These are phyloP conservation scores for Cymbidium sinense DNA, from an alignment of 106 monocot species.

Conservation along the genomic window DNA sequence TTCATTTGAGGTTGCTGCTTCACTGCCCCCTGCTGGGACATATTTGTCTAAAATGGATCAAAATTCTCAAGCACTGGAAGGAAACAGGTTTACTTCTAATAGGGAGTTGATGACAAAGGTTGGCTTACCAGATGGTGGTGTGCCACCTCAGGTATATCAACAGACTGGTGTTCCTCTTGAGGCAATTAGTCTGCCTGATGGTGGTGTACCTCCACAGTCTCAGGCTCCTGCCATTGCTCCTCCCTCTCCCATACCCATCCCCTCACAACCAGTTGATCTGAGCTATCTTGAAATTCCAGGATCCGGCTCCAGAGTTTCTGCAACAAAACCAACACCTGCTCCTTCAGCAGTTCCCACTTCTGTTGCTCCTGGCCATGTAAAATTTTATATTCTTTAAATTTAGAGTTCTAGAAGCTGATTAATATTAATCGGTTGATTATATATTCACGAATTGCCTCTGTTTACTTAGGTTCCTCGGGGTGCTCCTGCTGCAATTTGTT, in stretches of 20 bases:
- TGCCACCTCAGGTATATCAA: slow-evolving; percentile 65
- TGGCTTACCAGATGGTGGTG: slow-evolving; percentile 74
- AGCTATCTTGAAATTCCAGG: slow-evolving; percentile 71
- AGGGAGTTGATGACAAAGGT: slow-evolving; percentile 41
- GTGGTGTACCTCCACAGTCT: slow-evolving; percentile 65
- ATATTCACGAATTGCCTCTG: not conserved
- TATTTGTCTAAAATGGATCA: slow-evolving; percentile 38
- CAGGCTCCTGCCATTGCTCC: slow-evolving; percentile 31
- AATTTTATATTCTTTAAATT: not conserved
- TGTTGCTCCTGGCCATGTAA: slow-evolving; percentile 87
- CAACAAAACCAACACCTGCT: slow-evolving; percentile 18
- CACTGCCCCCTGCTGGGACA: slow-evolving; percentile 46
- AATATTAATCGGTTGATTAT: not conserved
- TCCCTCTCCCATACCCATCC: slow-evolving; percentile 21
- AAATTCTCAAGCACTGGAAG: slow-evolving; percentile 18
- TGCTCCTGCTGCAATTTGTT: slow-evolving; percentile 80
- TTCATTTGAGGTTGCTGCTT: slow-evolving; percentile 65
- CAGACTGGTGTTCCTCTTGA: slow-evolving; percentile 27
- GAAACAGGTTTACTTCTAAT: slow-evolving; percentile 18
- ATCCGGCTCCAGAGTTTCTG: slow-evolving; percentile 12
- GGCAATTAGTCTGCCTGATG: slow-evolving; percentile 65
- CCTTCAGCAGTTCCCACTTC: slow-evolving; percentile 49
- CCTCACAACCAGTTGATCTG: slow-evolving; percentile 83
- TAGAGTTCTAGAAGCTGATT: not conserved
- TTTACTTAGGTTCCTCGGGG: slow-evolving; percentile 79